A percentile compares a stretch with the other conserved stretches of the same genome.
Conservation (phyloP, 2,329 filamentous ascomycete species). For the Nemania diffusa region DNA sequence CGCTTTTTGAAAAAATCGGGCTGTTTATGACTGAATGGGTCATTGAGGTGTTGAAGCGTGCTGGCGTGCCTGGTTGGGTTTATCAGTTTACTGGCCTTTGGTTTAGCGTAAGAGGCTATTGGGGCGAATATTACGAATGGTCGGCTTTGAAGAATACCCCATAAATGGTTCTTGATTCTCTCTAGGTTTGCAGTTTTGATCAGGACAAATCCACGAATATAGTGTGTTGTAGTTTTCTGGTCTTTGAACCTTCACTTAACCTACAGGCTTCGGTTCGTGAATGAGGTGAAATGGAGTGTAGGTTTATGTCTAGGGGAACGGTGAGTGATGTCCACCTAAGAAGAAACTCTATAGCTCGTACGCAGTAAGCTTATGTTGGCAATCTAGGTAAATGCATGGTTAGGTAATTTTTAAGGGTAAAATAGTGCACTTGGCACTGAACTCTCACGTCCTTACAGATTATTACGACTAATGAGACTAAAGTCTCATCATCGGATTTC, state of each 20-base stretch:
- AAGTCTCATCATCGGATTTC: not conserved
- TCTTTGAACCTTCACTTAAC: not conserved
- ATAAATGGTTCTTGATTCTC: constrained; percentile 12
- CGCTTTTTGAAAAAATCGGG: constrained; percentile 20
- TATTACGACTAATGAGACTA: not conserved
- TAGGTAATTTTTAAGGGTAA: not conserved
- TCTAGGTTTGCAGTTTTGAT: constrained; percentile 10
- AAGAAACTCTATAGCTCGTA: not conserved
- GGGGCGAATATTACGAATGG: constrained; percentile 24
- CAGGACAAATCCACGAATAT: constrained; percentile 22
- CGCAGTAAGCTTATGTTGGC: too few relatives aligned
- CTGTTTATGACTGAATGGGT: constrained; percentile 16
- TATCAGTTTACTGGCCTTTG: constrained; percentile 7
- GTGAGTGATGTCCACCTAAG: not conserved
- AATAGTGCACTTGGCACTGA: not conserved
- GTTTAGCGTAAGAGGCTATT: constrained; percentile 6
- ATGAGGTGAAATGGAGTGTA: not conserved
- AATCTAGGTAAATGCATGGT: not conserved
- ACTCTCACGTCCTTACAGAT: not conserved
- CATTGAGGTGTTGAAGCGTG: constrained; percentile 23
- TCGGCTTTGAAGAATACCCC: constrained; percentile 26
- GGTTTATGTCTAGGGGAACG: not conserved
- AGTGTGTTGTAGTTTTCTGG: constrained; percentile 23
- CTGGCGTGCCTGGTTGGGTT: constrained; percentile 23
- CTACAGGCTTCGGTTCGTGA: not conserved